Percentiles rank a stretch among this genome's conserved stretches.
phyloP scores from a whole-genome alignment of 2,329 filamentous ascomycete genomes.

The Bertia moriformis region DNA sequence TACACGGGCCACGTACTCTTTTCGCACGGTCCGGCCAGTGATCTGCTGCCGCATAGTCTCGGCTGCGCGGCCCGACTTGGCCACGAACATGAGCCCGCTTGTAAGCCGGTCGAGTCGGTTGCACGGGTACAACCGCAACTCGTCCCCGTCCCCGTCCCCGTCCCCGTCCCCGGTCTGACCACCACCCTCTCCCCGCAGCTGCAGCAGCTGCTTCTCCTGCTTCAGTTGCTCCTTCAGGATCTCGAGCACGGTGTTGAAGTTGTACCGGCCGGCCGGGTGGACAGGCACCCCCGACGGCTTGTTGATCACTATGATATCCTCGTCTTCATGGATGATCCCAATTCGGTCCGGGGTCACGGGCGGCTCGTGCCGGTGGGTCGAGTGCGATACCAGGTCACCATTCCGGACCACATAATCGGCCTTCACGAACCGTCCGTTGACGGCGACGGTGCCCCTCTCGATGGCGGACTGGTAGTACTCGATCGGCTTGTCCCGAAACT shows the following conservation, averaged over 20 bases:
- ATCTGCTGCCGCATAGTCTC: constrained; percentile 67
- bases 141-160: constrained; percentile 37
- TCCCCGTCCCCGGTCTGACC: too few species aligned
- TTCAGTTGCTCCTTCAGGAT: constrained; percentile 81
- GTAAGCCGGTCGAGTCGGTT: constrained; percentile 90
- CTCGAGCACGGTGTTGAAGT: constrained; percentile 86
- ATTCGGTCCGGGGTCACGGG: constrained; percentile 74
- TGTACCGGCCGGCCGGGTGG: constrained; percentile 87
- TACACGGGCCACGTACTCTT: constrained; percentile 88
- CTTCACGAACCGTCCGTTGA: constrained; percentile 62
- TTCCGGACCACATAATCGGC: constrained; percentile 66
- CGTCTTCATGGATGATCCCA: constrained; percentile 74
- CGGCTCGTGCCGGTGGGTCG: constrained; percentile 86
- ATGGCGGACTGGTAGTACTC: constrained; percentile 85
- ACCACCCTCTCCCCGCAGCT: not conserved
- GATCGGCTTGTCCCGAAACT: constrained; percentile 76
- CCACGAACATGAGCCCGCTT: constrained; percentile 96
- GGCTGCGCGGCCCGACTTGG: constrained; percentile 69
- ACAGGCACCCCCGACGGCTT: constrained; percentile 92
- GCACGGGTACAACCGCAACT: constrained; percentile 55
- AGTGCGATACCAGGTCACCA: constrained; percentile 83
- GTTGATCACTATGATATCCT: constrained; percentile 89
- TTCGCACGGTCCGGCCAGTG: constrained; percentile 66
- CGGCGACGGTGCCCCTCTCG: constrained; percentile 59
- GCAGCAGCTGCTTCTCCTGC: too few species aligned